These are phyloP conservation scores for Musa itinerans DNA, from an alignment of 176 grass and related monocot genomes.

Conservation along the genomic window DNA sequence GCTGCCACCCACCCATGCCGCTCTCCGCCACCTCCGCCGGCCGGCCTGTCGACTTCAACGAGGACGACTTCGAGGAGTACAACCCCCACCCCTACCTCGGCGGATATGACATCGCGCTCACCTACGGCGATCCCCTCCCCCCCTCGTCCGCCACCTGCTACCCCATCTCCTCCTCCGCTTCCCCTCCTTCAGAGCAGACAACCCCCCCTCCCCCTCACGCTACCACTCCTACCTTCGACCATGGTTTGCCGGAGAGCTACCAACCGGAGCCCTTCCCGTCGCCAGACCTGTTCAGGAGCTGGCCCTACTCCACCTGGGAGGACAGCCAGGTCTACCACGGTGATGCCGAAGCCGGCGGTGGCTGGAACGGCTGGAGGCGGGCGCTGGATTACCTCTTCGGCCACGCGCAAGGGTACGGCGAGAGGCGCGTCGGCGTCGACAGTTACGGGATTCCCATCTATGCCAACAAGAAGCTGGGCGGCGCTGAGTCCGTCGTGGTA, in stretches of 20 bases:
- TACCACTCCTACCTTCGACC: conserved; percentile 24
- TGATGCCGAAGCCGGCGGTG: neutral
- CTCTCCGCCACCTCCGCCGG: conserved; percentile 3
- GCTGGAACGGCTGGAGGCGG: conserved; percentile 39
- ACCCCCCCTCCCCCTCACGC: neutral
- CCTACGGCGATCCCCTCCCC: conserved; percentile 51
- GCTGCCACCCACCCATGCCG: neutral
- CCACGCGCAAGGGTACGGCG: conserved; percentile 74
- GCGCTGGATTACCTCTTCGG: conserved; percentile 84
- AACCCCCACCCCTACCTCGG: conserved; percentile 78
- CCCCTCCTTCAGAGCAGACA: neutral
- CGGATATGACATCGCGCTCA: conserved; percentile 67
- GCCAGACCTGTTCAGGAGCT: conserved; percentile 48
- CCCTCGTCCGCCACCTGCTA: conserved; percentile 28
- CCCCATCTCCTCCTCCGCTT: conserved; percentile 16
- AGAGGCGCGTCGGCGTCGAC: conserved; percentile 49
- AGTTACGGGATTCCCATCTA: conserved; percentile 56
- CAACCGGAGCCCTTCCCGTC: conserved; percentile 28
- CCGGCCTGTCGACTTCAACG: conserved; percentile 13
- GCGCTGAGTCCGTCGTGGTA: conserved; percentile 36
- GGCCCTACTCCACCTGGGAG: conserved; percentile 24
- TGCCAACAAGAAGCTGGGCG: conserved; percentile 50
- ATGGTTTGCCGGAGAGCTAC: conserved; percentile 21
- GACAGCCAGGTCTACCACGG: conserved; percentile 3
- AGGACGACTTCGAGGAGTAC: conserved; percentile 70